Conservation (phyloP, 805 yeast species). For the Candida dendrica region DNA sequence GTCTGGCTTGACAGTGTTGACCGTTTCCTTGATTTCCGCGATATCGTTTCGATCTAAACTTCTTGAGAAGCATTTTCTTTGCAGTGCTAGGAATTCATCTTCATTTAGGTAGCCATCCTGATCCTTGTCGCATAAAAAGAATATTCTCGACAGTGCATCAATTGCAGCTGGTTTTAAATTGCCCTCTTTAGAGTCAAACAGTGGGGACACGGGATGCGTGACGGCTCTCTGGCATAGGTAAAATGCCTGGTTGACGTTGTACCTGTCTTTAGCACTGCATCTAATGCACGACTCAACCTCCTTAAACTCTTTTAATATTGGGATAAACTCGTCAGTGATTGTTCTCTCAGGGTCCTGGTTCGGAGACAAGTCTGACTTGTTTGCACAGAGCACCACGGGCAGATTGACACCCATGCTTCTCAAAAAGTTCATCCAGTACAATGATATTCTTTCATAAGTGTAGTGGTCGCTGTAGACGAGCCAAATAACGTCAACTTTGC, state of each 20-base stretch:
- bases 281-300: conserved; percentile 90
- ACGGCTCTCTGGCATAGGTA: conserved; percentile 91
- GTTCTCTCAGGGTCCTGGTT: conserved; percentile 37
- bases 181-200: conserved; percentile 88
- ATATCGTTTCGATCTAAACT: conserved; percentile 44
- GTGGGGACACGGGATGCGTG: conserved; percentile 86
- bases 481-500: conserved; percentile 88
- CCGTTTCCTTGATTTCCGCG: conserved; percentile 32
- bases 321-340: conserved; percentile 74
- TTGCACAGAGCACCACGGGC: conserved; percentile 88
- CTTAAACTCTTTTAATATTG: conserved; percentile 81
- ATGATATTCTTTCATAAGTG: conserved; percentile 84
- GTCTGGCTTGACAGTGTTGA: conserved; percentile 23
- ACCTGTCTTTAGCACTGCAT: conserved; percentile 76
- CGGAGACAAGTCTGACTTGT: conserved; percentile 51
- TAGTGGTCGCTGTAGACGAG: conserved; percentile 91
- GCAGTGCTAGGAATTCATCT: conserved; percentile 63
- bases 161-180: conserved; percentile 70
- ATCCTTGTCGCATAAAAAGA: conserved; percentile 79
- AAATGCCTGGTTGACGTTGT: conserved; percentile 85
- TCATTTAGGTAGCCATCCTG: conserved; percentile 80
- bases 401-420: conserved; percentile 89
- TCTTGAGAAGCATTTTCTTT: conserved; percentile 67
- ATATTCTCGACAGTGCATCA: conserved; percentile 72
- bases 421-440: conserved; percentile 92